Evolutionary conservation across 148 eudicot genomes (phyloP).

Genomic region (Limonium bicolor): DNA sequence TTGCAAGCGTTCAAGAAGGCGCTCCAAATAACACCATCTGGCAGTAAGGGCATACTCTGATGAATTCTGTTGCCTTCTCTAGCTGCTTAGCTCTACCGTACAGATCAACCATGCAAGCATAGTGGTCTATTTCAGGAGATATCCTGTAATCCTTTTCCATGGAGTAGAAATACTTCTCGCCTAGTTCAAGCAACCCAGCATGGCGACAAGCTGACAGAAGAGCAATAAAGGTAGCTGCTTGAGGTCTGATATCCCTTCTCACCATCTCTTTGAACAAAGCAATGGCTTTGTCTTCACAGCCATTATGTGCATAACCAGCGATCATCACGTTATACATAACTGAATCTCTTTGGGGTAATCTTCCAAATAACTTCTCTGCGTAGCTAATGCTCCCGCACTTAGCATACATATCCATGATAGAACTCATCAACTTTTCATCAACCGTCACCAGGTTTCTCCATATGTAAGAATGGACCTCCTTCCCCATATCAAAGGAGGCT

Average conservation of each 20-base stretch:
- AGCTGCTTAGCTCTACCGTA: constrained; percentile 59
- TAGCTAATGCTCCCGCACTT: constrained; percentile 68
- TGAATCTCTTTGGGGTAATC: constrained; percentile 21
- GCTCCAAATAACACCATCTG: constrained; percentile 47
- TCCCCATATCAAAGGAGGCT: constrained; percentile 54
- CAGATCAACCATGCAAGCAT: constrained; percentile 85
- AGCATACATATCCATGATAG: constrained; percentile 74
- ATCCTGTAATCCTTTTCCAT: constrained; percentile 46
- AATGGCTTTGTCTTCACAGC: constrained; percentile 46
- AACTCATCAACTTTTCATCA: constrained; percentile 40
- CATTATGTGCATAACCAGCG: constrained; percentile 75
- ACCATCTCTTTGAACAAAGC: constrained; percentile 50
- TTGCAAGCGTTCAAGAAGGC: constrained; percentile 73
- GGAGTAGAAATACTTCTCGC: constrained; percentile 49
- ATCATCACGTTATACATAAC: constrained; percentile 76
- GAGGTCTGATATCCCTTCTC: constrained; percentile 26
- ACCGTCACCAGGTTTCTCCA: constrained; percentile 23
- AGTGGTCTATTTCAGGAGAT: constrained; percentile 54
- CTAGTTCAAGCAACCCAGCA: constrained; percentile 55
- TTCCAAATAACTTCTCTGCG: constrained; percentile 35
- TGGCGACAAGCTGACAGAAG: constrained; percentile 85
- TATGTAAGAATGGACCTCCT: constrained; percentile 58
- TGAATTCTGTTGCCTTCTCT: constrained; percentile 41
- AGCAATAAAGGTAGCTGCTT: constrained; percentile 67
- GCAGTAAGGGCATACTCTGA: constrained; percentile 37